Percentiles rank a stretch among this genome's conserved stretches.
These are phyloP conservation scores for Kodamaea alishanica DNA, from an alignment of 1,139 yeast genomes.

Conservation along the genomic window DNA sequence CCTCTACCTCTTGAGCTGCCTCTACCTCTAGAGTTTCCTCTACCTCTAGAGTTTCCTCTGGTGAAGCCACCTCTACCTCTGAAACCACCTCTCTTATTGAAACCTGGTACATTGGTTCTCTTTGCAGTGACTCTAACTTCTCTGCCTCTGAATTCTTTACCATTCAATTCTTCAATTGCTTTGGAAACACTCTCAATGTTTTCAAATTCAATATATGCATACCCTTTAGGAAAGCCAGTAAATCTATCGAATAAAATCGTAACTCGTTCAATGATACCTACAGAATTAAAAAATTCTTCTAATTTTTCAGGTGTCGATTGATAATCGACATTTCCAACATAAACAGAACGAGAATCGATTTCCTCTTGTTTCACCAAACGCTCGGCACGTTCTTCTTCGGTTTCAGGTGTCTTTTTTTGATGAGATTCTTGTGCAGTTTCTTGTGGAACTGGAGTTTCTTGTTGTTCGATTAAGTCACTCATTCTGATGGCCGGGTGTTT, in stretches of 20 bases:
- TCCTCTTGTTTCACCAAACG: slow-evolving; percentile 32
- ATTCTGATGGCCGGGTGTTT: not conserved
- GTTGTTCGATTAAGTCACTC: slow-evolving; percentile 4
- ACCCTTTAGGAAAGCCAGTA: slow-evolving; percentile 44
- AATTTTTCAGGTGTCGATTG: slow-evolving; percentile 41
- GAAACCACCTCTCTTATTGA: slow-evolving; percentile 22
- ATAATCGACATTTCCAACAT: slow-evolving; percentile 45
- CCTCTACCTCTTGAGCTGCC: slow-evolving; percentile 19
- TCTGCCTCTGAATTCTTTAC: slow-evolving; percentile 34
- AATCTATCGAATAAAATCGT: slow-evolving; percentile 39
- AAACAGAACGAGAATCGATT: slow-evolving; percentile 36
- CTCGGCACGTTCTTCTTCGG: slow-evolving; percentile 29
- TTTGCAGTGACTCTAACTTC: slow-evolving; percentile 36
- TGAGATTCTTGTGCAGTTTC: not conserved
- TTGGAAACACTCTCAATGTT: slow-evolving; percentile 24
- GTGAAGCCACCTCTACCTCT: slow-evolving; percentile 21
- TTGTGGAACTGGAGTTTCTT: not conserved
- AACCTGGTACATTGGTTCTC: slow-evolving; percentile 40
- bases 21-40: slow-evolving; percentile 17
- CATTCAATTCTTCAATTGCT: slow-evolving; percentile 38
- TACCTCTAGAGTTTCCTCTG: slow-evolving; percentile 18
- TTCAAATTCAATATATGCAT: slow-evolving; percentile 43
- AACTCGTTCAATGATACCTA: slow-evolving; percentile 36
- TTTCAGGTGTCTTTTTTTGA: slow-evolving; percentile 12
- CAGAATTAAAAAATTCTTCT: slow-evolving; percentile 33